Base-by-base conservation (phyloP, 306 rosid genomes). In the Psophocarpus tetragonolobus region DNA sequence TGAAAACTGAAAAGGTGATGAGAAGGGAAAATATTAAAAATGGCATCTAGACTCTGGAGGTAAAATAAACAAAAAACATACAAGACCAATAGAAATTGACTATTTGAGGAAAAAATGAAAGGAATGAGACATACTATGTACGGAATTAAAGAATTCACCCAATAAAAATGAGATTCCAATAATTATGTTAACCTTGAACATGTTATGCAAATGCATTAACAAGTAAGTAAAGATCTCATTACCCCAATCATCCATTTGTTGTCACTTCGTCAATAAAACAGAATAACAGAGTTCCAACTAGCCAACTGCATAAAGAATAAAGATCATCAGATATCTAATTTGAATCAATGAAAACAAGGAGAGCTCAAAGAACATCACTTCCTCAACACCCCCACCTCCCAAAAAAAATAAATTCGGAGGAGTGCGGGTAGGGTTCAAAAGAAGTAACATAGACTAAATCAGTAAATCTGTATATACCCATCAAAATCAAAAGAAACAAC, bases 181-280 rank as follows among this genome's bases (percentile, higher is more conserved):
- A 53, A n/a, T 21, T 7, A 36, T 8, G 0, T 18, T 30, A 36
- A 24, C 36, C 76, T 4, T 12, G 42, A 57, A 48, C n/a, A 67
- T 30, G 4, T 64, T 3, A 27, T 57, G 27, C 9, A 75, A 39
- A 24, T 36, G 39, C 56, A 23, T 17, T 20, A 44, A 38, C 5
- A 35, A 50, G 27, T 26, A 68, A 45, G 5, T 27, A 29, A 33
- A 73, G 67, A 78, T 18, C 27, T 44, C 36, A 64, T 75, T 87
- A 91, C 97, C 97, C 97, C 92, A 91, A 69, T 88, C 92, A 68
- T 89, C 97, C 97, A 91, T 90, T 61, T 81, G 5, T 53, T 3
- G 67, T 63, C 35, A 51, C 72, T 77, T 32, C 4, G 47, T 76
- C 45, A 32, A 57, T 11, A 71, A 76, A 69, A 41, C 38, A 30